phyloP scores from a whole-genome alignment of 371 early-diverging fungal species.

The Rhizopus microsporus region DNA sequence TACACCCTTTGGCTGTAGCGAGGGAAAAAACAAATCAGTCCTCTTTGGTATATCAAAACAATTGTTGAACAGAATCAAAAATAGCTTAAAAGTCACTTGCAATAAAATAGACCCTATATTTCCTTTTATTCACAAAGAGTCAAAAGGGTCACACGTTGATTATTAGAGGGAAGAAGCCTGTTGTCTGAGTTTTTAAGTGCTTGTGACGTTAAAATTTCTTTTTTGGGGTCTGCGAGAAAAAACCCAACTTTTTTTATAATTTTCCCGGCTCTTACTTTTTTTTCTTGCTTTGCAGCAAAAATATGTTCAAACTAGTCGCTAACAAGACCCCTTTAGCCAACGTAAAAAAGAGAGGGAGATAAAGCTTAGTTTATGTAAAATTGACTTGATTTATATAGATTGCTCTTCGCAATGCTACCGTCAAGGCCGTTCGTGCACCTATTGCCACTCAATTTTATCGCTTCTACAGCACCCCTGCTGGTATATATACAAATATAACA shows the following conservation, averaged over 20 bases:
- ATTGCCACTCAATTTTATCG: constrained; percentile 58
- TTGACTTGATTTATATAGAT: constrained; percentile 36
- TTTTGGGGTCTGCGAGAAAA: constrained; percentile 1
- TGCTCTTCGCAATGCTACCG: constrained; percentile 58
- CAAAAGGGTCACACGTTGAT: too few species aligned
- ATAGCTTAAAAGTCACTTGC: too few species aligned
- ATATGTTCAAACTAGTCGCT: constrained; percentile 65
- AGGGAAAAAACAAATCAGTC: too few species aligned
- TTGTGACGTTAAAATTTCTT: constrained; percentile 3
- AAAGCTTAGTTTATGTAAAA: neutral
- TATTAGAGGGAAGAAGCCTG: too few species aligned
- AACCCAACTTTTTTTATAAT: neutral
- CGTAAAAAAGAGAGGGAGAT: constrained; percentile 31
- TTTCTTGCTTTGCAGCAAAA: constrained; percentile 18
- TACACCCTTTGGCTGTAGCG: too few species aligned
- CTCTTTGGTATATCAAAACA: too few species aligned
- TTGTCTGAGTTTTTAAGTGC: too few species aligned
- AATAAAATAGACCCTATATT: too few species aligned
- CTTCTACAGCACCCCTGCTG: constrained; percentile 60
- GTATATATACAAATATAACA: constrained; percentile 26
- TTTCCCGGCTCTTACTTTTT: constrained; percentile 11
- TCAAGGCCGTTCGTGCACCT: constrained; percentile 56
- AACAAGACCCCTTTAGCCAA: constrained; percentile 61
- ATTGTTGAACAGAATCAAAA: too few species aligned
- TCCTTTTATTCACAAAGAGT: too few species aligned